Percentiles rank a stretch among this genome's conserved stretches.
These are phyloP conservation scores for Mortierella antarctica DNA, from an alignment of 192 early-diverging fungal genomes.

Conservation along the genomic window DNA sequence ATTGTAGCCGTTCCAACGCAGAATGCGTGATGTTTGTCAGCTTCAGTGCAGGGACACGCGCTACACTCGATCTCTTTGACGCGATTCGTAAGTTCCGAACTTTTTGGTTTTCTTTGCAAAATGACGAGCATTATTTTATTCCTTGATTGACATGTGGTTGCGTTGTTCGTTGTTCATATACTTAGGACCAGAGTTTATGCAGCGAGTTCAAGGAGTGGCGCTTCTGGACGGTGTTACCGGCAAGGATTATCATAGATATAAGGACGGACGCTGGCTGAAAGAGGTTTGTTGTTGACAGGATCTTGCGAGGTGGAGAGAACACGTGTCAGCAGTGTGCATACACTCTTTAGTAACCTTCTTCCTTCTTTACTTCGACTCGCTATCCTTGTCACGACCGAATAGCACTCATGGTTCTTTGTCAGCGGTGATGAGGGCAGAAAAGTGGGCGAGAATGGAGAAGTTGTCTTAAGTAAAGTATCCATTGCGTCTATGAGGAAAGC, in stretches of 20 bases:
- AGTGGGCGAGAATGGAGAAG: not conserved
- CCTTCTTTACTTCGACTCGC: not conserved
- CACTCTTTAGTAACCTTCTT: not conserved
- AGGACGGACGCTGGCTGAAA: not conserved
- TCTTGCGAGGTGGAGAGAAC: not conserved
- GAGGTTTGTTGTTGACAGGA: not conserved
- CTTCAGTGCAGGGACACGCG: conserved; percentile 35
- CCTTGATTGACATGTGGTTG: not conserved
- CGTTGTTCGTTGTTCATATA: not conserved
- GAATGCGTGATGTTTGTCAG: conserved; percentile 28
- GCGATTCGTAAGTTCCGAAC: conserved; percentile 9
- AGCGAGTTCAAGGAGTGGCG: conserved; percentile 20
- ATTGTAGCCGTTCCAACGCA: conserved; percentile 12
- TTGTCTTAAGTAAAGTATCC: conserved; percentile 1
- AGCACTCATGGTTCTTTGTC: conserved; percentile 8
- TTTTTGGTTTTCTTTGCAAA: not conserved
- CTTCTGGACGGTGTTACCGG: conserved; percentile 24
- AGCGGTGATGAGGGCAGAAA: not conserved
- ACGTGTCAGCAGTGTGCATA: not conserved
- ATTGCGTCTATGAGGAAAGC: not conserved
- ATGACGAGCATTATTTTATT: not conserved
- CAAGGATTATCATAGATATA: not conserved
- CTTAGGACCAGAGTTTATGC: conserved; percentile 19
- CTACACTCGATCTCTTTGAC: conserved; percentile 17
- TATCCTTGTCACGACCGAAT: not conserved